A percentile compares a stretch with the other conserved stretches of the same genome.
Evolutionary conservation across 2,329 filamentous ascomycete genomes (phyloP).

Genomic region (Aulographum hederae): DNA sequence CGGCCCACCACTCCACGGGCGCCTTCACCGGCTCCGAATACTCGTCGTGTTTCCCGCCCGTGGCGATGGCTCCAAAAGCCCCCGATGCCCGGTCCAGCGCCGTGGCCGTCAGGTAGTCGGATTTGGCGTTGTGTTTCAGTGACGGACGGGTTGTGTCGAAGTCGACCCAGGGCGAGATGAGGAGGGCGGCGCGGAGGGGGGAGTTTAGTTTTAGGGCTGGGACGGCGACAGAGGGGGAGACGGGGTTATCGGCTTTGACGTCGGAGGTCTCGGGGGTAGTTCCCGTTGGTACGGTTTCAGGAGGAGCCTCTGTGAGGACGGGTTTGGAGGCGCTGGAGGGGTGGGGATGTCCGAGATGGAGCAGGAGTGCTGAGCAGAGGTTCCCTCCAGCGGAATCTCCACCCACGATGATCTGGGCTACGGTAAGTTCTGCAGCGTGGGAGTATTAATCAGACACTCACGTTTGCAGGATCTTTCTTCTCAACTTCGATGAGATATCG

Average conservation of each 20-base stretch:
- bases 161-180: constrained; percentile 40
- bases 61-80: constrained; percentile 27
- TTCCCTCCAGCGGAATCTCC: constrained; percentile 39
- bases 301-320: no score
- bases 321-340: constrained; percentile 21
- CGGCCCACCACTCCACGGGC: constrained; percentile 33
- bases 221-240: no score
- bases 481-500: neutral
- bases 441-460: neutral
- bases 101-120: constrained; percentile 29
- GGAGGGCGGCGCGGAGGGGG: constrained; percentile 30
- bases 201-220: constrained; percentile 20
- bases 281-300: no score
- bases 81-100: constrained; percentile 26
- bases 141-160: constrained; percentile 27
- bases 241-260: no score
- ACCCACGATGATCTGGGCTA: constrained; percentile 22
- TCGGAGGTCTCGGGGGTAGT: no score
- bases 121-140: constrained; percentile 26
- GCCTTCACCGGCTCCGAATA: constrained; percentile 36
- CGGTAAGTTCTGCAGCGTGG: neutral
- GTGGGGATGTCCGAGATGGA: constrained; percentile 38
- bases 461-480: neutral
- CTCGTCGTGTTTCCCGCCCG: no score
- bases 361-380: constrained; percentile 25